A percentile compares a stretch with the other conserved stretches of the same genome.
Evolutionary conservation across 1,139 yeast species (phyloP).

Genomic region (Pichia cactophila): DNA sequence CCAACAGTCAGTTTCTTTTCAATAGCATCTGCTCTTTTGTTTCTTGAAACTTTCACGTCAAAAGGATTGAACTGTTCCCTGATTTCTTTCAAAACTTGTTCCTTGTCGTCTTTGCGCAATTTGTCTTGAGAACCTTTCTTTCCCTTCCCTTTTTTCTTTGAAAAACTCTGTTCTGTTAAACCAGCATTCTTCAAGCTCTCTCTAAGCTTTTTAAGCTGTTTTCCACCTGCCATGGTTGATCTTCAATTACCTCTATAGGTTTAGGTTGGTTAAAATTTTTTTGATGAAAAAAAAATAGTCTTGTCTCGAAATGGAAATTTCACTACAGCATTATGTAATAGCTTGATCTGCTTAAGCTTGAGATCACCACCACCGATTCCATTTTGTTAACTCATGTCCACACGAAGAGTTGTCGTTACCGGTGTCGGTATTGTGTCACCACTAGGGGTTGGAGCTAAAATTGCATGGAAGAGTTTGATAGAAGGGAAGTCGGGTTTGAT

Average conservation of each 20-base stretch:
- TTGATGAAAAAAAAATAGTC: background rate
- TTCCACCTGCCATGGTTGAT: constrained; percentile 61
- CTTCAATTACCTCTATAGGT: background rate
- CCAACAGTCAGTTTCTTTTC: constrained; percentile 60
- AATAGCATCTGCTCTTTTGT: constrained; percentile 55
- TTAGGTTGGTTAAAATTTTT: background rate
- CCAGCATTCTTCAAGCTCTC: constrained; percentile 73
- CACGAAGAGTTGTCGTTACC: constrained; percentile 73
- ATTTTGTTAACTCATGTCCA: constrained; percentile 50
- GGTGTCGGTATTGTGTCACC: constrained; percentile 88
- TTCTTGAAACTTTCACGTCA: constrained; percentile 65
- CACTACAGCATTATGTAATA: constrained; percentile 24
- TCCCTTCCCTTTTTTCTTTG: constrained; percentile 41
- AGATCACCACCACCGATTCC: constrained; percentile 78
- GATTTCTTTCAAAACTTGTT: constrained; percentile 49
- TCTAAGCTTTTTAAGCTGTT: constrained; percentile 78
- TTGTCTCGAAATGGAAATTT: background rate
- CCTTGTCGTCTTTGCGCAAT: constrained; percentile 59
- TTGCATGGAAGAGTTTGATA: constrained; percentile 47
- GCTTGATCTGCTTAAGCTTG: constrained; percentile 24
- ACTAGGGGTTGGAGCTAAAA: constrained; percentile 59
- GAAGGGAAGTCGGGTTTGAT: constrained; percentile 48
- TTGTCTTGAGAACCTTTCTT: constrained; percentile 48
- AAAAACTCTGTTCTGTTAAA: constrained; percentile 69
- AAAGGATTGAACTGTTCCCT: constrained; percentile 85